A percentile compares a stretch with the other conserved stretches of the same genome.
Conservation (phyloP, 176 grass and related monocot species). For the Aegilops bicornis region DNA sequence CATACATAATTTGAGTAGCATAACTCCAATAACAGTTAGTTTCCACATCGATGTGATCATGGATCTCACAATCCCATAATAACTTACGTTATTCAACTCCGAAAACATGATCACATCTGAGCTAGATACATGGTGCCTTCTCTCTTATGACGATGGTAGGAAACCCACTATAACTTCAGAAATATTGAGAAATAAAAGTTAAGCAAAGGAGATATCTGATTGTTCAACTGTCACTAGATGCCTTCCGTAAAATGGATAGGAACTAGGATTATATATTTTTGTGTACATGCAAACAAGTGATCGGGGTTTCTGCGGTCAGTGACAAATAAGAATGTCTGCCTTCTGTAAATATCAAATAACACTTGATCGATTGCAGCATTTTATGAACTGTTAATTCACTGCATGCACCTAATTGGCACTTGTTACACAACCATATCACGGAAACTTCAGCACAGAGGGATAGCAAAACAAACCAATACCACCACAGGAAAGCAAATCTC, state of each 20-base stretch:
- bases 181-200: not conserved
- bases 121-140: not conserved
- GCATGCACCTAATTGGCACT: not conserved
- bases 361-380: not conserved
- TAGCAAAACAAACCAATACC: not conserved
- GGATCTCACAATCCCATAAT: not conserved
- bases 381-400: not conserved
- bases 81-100: not conserved
- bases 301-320: not conserved
- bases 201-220: not conserved
- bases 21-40: conserved; percentile 9
- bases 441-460: not conserved
- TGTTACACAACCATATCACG: conserved; percentile 7
- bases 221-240: not conserved
- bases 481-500: not conserved
- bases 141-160: not conserved
- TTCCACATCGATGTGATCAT: not conserved
- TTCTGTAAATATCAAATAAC: not conserved
- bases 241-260: not conserved
- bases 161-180: not conserved
- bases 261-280: not conserved
- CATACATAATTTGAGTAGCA: not conserved
- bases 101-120: not conserved
- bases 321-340: not conserved
- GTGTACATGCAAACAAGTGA: not conserved